Evolutionary conservation across 1,284 basidiomycete species (phyloP).

Genomic region (Marasmius tenuissimus): DNA sequence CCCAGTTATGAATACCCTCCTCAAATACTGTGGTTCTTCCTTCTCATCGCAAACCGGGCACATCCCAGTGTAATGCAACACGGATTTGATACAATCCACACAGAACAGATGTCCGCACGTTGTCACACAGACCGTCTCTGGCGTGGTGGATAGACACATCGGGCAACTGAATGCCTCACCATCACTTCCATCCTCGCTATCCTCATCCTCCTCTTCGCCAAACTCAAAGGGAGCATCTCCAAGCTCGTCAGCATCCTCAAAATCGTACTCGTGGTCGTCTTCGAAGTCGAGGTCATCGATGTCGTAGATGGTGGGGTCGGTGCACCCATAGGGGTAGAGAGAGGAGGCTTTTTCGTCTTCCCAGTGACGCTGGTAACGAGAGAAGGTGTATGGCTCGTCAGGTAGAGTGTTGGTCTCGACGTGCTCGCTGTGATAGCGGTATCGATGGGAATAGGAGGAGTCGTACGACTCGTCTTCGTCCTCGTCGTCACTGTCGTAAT

Average conservation of each 20-base stretch:
- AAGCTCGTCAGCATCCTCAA: slow-evolving; percentile 17
- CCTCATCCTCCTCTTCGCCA: not conserved
- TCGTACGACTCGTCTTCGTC: not conserved
- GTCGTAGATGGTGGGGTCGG: not conserved
- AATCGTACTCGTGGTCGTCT: slow-evolving; percentile 18
- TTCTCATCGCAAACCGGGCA: slow-evolving; percentile 19
- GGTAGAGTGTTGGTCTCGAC: no score
- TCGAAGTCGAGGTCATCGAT: slow-evolving; percentile 15
- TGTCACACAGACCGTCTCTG: slow-evolving; percentile 15
- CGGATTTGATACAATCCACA: slow-evolving; percentile 16
- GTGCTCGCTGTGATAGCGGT: no score
- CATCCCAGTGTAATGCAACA: slow-evolving; percentile 10
- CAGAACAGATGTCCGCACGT: slow-evolving; percentile 23
- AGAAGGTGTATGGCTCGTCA: no score
- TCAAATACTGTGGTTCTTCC: slow-evolving; percentile 12
- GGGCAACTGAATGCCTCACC: slow-evolving; percentile 19
- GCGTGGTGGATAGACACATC: slow-evolving; percentile 12
- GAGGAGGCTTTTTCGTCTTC: slow-evolving; percentile 19
- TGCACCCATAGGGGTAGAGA: slow-evolving; percentile 16
- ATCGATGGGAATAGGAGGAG: no score
- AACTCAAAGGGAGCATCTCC: slow-evolving; percentile 1
- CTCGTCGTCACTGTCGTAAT: not conserved
- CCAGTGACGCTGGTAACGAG: slow-evolving; percentile 4
- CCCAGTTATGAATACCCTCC: slow-evolving; percentile 11
- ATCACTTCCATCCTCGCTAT: slow-evolving; percentile 5